phyloP scores from a whole-genome alignment of 2,329 filamentous ascomycete genomes.

The Trichophyton mentagrophytes region DNA sequence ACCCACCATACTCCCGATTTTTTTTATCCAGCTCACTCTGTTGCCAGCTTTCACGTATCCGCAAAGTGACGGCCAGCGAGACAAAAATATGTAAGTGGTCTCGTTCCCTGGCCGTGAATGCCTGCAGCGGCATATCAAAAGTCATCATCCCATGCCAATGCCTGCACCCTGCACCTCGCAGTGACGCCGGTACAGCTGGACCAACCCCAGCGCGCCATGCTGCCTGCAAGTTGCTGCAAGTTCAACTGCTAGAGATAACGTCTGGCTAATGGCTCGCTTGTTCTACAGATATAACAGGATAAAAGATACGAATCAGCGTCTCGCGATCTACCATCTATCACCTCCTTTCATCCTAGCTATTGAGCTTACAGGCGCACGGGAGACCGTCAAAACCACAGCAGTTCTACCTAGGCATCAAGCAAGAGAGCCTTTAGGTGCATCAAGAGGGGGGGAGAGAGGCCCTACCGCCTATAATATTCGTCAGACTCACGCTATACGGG shows the following conservation, averaged over 20 bases:
- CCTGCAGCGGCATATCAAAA: neutral
- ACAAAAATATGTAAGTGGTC: neutral
- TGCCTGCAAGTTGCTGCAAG: constrained; percentile 3
- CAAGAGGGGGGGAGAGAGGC: neutral
- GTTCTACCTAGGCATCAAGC: neutral
- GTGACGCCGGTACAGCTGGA: neutral
- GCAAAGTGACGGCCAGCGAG: neutral
- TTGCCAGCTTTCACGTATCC: neutral
- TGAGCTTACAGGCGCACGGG: neutral
- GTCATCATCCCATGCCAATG: neutral
- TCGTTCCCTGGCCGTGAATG: no score
- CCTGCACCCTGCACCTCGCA: neutral
- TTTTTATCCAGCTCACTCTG: neutral
- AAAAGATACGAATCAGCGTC: constrained; percentile 1
- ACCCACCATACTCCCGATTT: neutral
- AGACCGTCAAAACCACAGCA: neutral
- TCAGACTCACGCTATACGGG: neutral
- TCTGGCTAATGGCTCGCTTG: neutral
- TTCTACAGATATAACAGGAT: neutral
- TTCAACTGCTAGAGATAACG: neutral
- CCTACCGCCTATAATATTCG: neutral
- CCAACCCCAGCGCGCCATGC: neutral
- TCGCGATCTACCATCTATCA: neutral
- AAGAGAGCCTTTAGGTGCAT: neutral
- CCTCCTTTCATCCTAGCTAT: neutral